These are phyloP conservation scores for Tephrocybe sp. DNA, from an alignment of 768 basidiomycete species.

Conservation along the genomic window DNA sequence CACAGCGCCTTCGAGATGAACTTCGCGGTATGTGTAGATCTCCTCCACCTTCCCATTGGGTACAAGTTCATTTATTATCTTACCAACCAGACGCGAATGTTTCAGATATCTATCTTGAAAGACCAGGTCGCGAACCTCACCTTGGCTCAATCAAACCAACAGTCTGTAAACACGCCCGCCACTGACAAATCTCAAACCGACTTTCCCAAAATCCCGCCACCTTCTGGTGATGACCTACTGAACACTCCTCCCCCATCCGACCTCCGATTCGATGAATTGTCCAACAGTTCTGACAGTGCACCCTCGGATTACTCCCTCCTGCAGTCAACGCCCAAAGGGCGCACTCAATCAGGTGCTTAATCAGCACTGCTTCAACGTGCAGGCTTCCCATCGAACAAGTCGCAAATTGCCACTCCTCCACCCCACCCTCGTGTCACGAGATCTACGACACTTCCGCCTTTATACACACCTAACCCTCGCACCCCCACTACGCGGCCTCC, in stretches of 20 bases:
- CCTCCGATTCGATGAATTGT: constrained; percentile 57
- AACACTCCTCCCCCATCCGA: constrained; percentile 58
- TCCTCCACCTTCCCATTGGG: neutral
- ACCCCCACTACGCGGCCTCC: constrained; percentile 39
- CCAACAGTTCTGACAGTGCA: constrained; percentile 39
- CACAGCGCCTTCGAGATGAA: constrained; percentile 89
- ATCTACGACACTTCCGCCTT: constrained; percentile 54
- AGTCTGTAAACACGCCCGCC: constrained; percentile 22
- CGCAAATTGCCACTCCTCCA: constrained; percentile 44
- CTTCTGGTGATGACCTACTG: constrained; percentile 57
- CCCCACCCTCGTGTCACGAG: constrained; percentile 42
- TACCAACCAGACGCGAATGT: constrained; percentile 67
- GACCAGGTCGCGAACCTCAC: constrained; percentile 53
- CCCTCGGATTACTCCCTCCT: constrained; percentile 34
- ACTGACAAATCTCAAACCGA: constrained; percentile 33
- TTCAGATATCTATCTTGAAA: constrained; percentile 78
- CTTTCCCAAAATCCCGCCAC: constrained; percentile 25
- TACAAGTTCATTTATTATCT: too few species aligned
- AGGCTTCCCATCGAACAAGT: constrained; percentile 44
- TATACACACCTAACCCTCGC: constrained; percentile 48
- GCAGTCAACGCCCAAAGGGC: constrained; percentile 38
- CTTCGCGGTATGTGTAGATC: constrained; percentile 62
- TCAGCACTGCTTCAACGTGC: constrained; percentile 50
- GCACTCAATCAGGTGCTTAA: constrained; percentile 37
- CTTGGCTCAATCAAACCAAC: constrained; percentile 30